Evolutionary conservation across 2,329 filamentous ascomycete genomes (phyloP).

Genomic region (Fusarium penzigii): DNA sequence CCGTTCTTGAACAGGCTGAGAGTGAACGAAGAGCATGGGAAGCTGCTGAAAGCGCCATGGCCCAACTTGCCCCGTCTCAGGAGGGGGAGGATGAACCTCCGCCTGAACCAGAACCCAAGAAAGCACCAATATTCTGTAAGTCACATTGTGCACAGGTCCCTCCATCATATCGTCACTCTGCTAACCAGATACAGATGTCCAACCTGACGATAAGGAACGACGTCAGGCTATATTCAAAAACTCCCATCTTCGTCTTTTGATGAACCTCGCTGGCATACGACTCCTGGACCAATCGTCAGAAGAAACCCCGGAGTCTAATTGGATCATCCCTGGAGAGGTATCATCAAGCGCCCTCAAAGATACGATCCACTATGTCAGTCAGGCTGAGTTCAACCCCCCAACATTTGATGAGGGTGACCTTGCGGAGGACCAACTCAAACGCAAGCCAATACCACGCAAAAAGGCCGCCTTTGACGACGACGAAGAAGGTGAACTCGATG

Average conservation of each 20-base stretch:
- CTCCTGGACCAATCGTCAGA: constrained; percentile 55
- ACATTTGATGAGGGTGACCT: constrained; percentile 73
- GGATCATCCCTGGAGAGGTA: constrained; percentile 72
- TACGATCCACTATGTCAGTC: constrained; percentile 70
- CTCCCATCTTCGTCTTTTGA: constrained; percentile 79
- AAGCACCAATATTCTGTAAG: constrained; percentile 38
- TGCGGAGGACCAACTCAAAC: constrained; percentile 77
- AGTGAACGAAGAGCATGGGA: constrained; percentile 79
- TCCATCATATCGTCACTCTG: not conserved
- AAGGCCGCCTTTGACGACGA: constrained; percentile 71
- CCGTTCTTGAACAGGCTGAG: constrained; percentile 65
- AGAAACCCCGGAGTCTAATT: constrained; percentile 73
- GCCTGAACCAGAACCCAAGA: constrained; percentile 28
- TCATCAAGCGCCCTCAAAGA: constrained; percentile 67
- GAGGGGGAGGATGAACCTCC: constrained; percentile 35
- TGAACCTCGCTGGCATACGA: constrained; percentile 73
- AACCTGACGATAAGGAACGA: constrained; percentile 64
- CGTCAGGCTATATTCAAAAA: constrained; percentile 85
- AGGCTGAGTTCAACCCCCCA: constrained; percentile 76
- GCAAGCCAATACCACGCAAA: constrained; percentile 59
- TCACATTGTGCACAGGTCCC: not conserved
- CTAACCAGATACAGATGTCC: constrained; percentile 52
- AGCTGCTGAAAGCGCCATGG: constrained; percentile 64
- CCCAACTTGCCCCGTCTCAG: constrained; percentile 36
- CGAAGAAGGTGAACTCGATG: constrained; percentile 54